A percentile compares a stretch with the other conserved stretches of the same genome.
phyloP scores from a whole-genome alignment of 768 basidiomycete genomes.

The Phanerodontia chrysosporium region DNA sequence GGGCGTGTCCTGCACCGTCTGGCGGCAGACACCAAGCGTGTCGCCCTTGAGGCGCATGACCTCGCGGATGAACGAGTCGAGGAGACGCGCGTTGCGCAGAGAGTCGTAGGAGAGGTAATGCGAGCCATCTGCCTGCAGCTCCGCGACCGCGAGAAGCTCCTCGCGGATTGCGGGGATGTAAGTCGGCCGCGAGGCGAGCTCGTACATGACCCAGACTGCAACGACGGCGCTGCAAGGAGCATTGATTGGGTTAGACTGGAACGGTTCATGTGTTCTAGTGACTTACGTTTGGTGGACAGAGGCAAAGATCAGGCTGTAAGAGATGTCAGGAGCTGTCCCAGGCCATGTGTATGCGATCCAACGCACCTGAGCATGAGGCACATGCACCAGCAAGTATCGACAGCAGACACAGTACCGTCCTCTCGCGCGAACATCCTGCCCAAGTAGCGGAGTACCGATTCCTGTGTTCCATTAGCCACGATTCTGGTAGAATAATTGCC shows the following conservation, averaged over 20 bases:
- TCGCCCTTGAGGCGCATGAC: conserved; percentile 35
- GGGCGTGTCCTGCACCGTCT: conserved; percentile 24
- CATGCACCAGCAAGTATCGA: conserved; percentile 21
- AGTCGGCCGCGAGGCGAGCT: conserved; percentile 27
- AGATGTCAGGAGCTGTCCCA: too few relatives aligned
- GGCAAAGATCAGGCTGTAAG: conserved; percentile 30
- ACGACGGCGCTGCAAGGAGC: conserved; percentile 25
- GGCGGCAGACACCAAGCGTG: conserved; percentile 26
- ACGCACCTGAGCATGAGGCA: conserved; percentile 26
- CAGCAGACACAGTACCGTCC: conserved; percentile 1
- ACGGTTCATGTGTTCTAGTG: not conserved
- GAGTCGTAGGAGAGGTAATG: conserved; percentile 24
- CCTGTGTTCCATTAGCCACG: not conserved
- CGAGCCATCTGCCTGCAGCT: conserved; percentile 20
- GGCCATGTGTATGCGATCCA: too few relatives aligned
- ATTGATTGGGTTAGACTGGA: not conserved
- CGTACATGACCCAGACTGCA: conserved; percentile 31
- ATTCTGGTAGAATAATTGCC: not conserved
- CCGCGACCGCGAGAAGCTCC: conserved; percentile 23
- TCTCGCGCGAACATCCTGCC: conserved; percentile 4
- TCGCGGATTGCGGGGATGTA: conserved; percentile 26
- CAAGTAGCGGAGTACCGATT: conserved; percentile 1
- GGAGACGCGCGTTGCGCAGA: conserved; percentile 23
- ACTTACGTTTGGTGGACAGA: conserved; percentile 34
- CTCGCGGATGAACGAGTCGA: conserved; percentile 34